These are phyloP conservation scores for Phaeodactylum tricornutum DNA, from an alignment of 108 stramenopile genomes.

Conservation along the genomic window DNA sequence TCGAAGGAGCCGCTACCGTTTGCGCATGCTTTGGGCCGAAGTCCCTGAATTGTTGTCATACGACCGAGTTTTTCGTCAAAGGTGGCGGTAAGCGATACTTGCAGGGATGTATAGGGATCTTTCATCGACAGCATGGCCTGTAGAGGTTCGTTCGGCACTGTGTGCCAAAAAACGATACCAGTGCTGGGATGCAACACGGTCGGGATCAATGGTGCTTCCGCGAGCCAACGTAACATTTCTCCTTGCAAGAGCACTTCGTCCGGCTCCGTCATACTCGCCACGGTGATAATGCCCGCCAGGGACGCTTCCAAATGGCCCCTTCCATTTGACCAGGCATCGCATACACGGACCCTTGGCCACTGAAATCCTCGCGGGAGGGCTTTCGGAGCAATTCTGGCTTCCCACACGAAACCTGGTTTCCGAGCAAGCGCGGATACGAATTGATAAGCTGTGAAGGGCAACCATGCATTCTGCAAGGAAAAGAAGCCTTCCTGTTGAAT, in stretches of 20 bases:
- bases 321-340: neutral
- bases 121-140: too few species aligned
- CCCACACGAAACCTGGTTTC: neutral
- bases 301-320: neutral
- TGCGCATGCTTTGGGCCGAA: too few species aligned
- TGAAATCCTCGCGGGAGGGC: neutral
- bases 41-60: too few species aligned
- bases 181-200: neutral
- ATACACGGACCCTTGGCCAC: neutral
- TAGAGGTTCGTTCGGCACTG: too few species aligned
- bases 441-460: neutral
- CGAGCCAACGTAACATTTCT: neutral
- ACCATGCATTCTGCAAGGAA: neutral
- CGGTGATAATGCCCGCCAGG: neutral
- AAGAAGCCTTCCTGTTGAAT: too few species aligned
- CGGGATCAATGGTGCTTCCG: neutral
- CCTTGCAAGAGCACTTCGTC: neutral
- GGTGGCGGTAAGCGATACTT: too few species aligned
- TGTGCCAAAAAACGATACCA: neutral
- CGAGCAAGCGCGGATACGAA: neutral
- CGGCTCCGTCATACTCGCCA: neutral
- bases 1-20: too few species aligned
- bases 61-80: too few species aligned
- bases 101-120: too few species aligned
- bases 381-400: neutral